A percentile compares a stretch with the other conserved stretches of the same genome.
phyloP scores from a whole-genome alignment of 257 asterid genomes.

The Handroanthus guayacan region DNA sequence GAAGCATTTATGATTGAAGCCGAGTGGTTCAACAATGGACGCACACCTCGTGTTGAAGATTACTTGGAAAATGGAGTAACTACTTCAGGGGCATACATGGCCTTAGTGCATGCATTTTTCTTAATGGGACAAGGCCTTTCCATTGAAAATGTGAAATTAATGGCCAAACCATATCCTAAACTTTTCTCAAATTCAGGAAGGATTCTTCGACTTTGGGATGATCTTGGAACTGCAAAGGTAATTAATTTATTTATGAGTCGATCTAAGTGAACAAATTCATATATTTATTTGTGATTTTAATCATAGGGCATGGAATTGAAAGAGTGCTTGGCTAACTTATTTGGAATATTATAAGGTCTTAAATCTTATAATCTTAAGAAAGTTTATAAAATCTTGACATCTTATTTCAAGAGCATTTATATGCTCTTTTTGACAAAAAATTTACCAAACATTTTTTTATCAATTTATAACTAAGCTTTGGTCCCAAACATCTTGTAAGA shows the following conservation, averaged over 20 bases:
- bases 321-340: too few species aligned
- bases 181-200: conserved; percentile 35
- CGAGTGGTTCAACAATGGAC: conserved; percentile 32
- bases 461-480: too few species aligned
- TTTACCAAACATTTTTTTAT: too few species aligned
- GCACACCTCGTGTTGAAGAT: conserved; percentile 24
- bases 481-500: too few species aligned
- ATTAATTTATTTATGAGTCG: background rate
- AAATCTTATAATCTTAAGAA: too few species aligned
- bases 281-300: too few species aligned
- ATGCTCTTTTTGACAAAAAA: too few species aligned
- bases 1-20: conserved; percentile 42
- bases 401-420: too few species aligned
- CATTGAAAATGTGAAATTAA: conserved; percentile 14
- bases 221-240: conserved; percentile 41
- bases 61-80: conserved; percentile 33
- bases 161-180: conserved; percentile 35
- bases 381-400: too few species aligned
- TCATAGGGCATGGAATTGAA: too few species aligned
- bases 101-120: conserved; percentile 41
- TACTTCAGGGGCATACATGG: conserved; percentile 42
- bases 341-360: too few species aligned
- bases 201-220: conserved; percentile 45
- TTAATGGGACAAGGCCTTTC: conserved; percentile 34
- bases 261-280: too few species aligned